A percentile compares a stretch with the other conserved stretches of the same genome.
phyloP scores from a whole-genome alignment of 176 grass and related monocot species.

The Oryza glumipatula region DNA sequence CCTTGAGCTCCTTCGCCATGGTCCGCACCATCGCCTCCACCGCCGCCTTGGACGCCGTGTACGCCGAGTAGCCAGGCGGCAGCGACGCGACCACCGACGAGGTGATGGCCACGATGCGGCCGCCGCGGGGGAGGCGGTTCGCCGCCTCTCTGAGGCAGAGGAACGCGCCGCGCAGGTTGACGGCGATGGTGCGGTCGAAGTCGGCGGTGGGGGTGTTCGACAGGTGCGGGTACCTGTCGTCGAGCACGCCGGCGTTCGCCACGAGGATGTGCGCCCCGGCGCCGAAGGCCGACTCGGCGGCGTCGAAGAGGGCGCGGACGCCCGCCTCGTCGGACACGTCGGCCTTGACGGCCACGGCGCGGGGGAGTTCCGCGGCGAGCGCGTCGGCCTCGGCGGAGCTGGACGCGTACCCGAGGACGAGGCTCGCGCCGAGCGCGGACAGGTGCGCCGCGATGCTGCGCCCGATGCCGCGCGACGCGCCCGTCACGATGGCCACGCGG shows the following conservation, averaged over 20 bases:
- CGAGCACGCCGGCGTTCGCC: no score
- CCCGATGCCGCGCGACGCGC: conserved; percentile 51
- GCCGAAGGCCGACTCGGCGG: not conserved
- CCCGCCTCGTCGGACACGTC: conserved; percentile 19
- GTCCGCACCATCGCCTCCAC: conserved; percentile 60
- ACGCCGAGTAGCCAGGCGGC: conserved; percentile 30
- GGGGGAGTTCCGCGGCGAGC: no score
- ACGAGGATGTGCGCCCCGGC: no score
- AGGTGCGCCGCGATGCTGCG: conserved; percentile 63
- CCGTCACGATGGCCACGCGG: conserved; percentile 65
- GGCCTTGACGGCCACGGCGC: no score
- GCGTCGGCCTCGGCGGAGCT: conserved; percentile 21
- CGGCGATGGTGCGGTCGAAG: no score
- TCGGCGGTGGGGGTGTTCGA: no score
- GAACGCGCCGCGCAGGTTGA: no score
- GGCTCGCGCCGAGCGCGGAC: conserved; percentile 58
- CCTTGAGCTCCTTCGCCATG: conserved; percentile 56
- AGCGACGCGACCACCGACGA: no score
- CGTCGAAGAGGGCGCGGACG: conserved; percentile 59
- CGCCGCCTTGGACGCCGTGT: conserved; percentile 60
- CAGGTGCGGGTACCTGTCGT: no score
- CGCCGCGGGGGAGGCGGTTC: conserved; percentile 48
- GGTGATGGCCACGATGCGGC: no score
- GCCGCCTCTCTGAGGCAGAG: no score
- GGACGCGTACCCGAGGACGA: conserved; percentile 57